These are phyloP conservation scores for Trichoderma oligosporum DNA, from an alignment of 2,329 filamentous ascomycete species.

Conservation along the genomic window DNA sequence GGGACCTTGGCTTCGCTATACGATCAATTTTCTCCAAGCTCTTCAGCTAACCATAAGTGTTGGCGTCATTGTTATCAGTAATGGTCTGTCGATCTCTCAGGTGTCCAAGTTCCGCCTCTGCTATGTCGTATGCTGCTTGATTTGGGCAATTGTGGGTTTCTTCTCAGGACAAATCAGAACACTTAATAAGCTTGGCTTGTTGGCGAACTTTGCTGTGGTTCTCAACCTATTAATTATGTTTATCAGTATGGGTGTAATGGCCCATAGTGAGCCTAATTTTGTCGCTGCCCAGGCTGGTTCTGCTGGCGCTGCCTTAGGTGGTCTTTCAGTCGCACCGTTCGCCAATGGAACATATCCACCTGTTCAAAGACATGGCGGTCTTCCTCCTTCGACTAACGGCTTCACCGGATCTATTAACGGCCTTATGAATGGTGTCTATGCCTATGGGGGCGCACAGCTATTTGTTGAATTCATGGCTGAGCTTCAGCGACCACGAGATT, in stretches of 20 bases:
- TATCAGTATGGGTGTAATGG: slow-evolving; percentile 52
- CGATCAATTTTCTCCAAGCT: slow-evolving; percentile 47
- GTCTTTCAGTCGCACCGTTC: slow-evolving; percentile 27
- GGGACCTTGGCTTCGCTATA: slow-evolving; percentile 42
- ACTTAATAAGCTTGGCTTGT: slow-evolving; percentile 50
- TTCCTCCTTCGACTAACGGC: slow-evolving; percentile 28
- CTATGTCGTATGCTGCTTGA: slow-evolving; percentile 49
- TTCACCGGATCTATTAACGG: slow-evolving; percentile 34
- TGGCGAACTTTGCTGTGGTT: slow-evolving; percentile 55
- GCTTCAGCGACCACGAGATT: slow-evolving; percentile 44
- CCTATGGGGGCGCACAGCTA: slow-evolving; percentile 56
- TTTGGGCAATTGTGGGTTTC: slow-evolving; percentile 50
- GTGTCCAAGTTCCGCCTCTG: slow-evolving; percentile 48
- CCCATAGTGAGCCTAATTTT: slow-evolving; percentile 43
- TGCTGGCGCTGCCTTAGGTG: slow-evolving; percentile 29
- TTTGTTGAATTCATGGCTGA: slow-evolving; percentile 56
- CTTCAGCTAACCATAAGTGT: slow-evolving; percentile 50
- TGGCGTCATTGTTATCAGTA: slow-evolving; percentile 48
- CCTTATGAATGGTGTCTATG: slow-evolving; percentile 43
- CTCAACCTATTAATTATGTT: slow-evolving; percentile 53
- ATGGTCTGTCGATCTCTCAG: slow-evolving; percentile 53
- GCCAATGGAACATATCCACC: slow-evolving; percentile 35
- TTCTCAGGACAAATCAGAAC: slow-evolving; percentile 54
- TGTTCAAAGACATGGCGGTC: slow-evolving; percentile 39
- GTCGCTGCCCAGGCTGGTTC: slow-evolving; percentile 27